Base-by-base conservation (phyloP, 2,329 filamentous ascomycete genomes). In the Trichoderma atroviride region DNA sequence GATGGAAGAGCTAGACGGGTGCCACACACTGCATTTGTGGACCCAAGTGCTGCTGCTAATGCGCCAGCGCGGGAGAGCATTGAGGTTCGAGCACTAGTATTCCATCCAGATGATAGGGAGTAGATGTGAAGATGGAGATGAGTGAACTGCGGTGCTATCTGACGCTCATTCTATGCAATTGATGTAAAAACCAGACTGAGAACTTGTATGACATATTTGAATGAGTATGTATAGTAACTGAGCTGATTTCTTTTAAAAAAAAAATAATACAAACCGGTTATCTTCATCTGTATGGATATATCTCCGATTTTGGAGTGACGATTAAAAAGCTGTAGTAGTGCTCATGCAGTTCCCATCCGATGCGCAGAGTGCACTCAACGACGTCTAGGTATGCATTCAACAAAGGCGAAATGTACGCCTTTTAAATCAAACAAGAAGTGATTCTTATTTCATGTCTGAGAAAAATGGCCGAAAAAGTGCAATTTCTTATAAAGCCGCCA, bases 21-120 rank as follows among this genome's bases (percentile, higher is more conserved):
- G 37, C 86, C 86, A n/a, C 87, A 89, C 73, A 82, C 82, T 6
- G 84, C 86, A 2, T 88, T 89, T 79, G 77, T 77, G 22, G 82
- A 87, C 75, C 78, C 81, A 10, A 61, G 57, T 11, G 78, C 81
- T 19, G 70, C 76, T 14, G 76, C 80, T 62, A 76, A 79, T 60
- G 77, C 79, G 24, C 81, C 85, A 14, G 77, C 84, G 0, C 82
- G 91, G 72, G 89, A 88, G 80, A 88, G 85, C 75, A 87, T 89
- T 69, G 87, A 89, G 77, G 79, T 89, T 2, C 75, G 87, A 57
- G 81, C 82, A 5, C 76, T 88, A 72, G 85, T 87, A 0, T 88
- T 88, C 71, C 80, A 85, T 73, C 79, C 81, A 0, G 77, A 84
- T 29, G 79, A 81, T 60, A 71, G 74, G 6, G 78, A 79, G 16